A percentile compares a stretch with the other conserved stretches of the same genome.
These are phyloP conservation scores for Metschnikowia borealis DNA, from an alignment of 805 yeast species.

Conservation along the genomic window DNA sequence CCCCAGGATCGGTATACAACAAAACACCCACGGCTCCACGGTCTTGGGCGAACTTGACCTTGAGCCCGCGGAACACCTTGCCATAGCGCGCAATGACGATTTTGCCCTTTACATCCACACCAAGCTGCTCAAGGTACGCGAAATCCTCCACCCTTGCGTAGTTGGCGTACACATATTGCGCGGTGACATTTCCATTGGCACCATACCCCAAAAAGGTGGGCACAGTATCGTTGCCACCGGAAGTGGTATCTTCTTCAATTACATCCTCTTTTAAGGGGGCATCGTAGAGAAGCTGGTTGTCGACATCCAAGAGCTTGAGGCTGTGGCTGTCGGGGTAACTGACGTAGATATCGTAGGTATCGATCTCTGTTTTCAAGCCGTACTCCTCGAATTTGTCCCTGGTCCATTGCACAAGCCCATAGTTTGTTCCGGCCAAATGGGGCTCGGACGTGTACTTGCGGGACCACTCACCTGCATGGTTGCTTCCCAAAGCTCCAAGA, in stretches of 20 bases:
- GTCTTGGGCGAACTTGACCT: conserved; percentile 57
- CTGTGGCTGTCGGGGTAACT: conserved; percentile 49
- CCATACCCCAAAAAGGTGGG: conserved; percentile 69
- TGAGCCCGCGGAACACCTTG: conserved; percentile 48
- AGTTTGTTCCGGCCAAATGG: conserved; percentile 48
- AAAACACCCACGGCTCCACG: conserved; percentile 62
- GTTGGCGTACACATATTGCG: conserved; percentile 54
- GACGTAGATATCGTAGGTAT: conserved; percentile 55
- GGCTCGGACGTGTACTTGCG: conserved; percentile 48
- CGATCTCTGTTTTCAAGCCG: conserved; percentile 50
- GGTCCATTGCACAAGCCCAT: conserved; percentile 54
- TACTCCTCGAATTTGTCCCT: conserved; percentile 48
- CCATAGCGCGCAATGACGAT: conserved; percentile 59
- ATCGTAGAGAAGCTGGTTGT: conserved; percentile 37
- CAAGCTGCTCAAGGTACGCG: conserved; percentile 30
- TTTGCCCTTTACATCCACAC: conserved; percentile 47
- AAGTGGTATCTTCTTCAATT: conserved; percentile 37
- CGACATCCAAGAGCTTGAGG: conserved; percentile 33
- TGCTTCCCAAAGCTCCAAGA: conserved; percentile 30
- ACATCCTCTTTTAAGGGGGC: conserved; percentile 52
- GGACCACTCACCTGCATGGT: conserved; percentile 52
- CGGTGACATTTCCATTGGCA: conserved; percentile 57
- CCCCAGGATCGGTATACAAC: conserved; percentile 64
- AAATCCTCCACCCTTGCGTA: conserved; percentile 60
- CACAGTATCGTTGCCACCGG: conserved; percentile 35